Evolutionary conservation across 169 alveolate genomes (phyloP).

Genomic region (Plasmodium vinckei): DNA sequence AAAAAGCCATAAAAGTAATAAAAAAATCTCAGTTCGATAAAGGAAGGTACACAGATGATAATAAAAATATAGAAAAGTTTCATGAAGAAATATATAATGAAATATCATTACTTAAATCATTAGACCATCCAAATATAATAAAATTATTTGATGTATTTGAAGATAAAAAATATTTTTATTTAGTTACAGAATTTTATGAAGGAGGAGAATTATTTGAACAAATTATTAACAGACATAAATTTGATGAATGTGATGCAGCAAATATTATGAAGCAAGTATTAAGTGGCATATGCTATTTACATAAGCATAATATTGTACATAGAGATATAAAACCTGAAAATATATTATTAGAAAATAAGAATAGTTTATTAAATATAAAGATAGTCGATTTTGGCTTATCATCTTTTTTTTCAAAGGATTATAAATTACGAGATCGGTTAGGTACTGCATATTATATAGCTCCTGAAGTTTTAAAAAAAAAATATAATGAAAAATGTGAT

Average conservation of each 20-base stretch:
- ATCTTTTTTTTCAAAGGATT: slow-evolving; percentile 79
- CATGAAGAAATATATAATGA: slow-evolving; percentile 84
- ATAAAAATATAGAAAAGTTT: slow-evolving; percentile 9
- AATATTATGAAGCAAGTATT: slow-evolving; percentile 92
- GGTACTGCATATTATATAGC: slow-evolving; percentile 93
- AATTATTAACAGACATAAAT: slow-evolving; percentile 88
- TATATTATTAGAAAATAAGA: slow-evolving; percentile 67
- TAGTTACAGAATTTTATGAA: slow-evolving; percentile 92
- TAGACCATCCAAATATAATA: slow-evolving; percentile 97
- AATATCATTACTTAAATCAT: slow-evolving; percentile 89
- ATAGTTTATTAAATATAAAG: slow-evolving; percentile 77
- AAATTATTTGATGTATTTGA: slow-evolving; percentile 93
- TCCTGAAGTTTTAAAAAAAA: slow-evolving; percentile 90
- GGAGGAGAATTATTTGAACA: slow-evolving; percentile 96
- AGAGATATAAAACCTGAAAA: slow-evolving; percentile 92
- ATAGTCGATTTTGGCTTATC: slow-evolving; percentile 94
- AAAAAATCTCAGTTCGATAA: slow-evolving; percentile 79
- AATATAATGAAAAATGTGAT: slow-evolving; percentile 93
- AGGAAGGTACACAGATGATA: slow-evolving; percentile 13
- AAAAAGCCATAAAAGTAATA: slow-evolving; percentile 91
- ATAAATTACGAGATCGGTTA: slow-evolving; percentile 84
- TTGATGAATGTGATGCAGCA: slow-evolving; percentile 93
- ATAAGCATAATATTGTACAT: slow-evolving; percentile 92
- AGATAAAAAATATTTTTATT: slow-evolving; percentile 88
- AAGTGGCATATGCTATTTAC: slow-evolving; percentile 94